Base-by-base conservation (phyloP, 1,284 basidiomycete species). In the Thecaphora thlaspeos region DNA sequence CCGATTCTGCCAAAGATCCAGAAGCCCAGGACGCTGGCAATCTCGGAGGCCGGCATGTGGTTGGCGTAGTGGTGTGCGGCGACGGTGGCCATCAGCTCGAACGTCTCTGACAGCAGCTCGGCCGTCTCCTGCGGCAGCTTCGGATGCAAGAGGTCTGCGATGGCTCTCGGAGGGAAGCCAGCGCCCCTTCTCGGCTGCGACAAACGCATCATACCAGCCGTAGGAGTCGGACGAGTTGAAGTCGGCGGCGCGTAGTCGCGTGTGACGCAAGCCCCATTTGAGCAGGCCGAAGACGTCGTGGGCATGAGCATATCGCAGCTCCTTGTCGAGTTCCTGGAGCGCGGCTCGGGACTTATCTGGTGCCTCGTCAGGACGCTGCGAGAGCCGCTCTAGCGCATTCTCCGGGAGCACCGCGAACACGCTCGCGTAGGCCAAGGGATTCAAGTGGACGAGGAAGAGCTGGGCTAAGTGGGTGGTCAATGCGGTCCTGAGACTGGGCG, bases 1-100 rank as follows among this genome's bases (percentile, higher is more conserved):
- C 60, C 69, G 18, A 68, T 61, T 2, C 64, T 21, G 2, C 70
- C 71, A 26, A 71, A 56, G 21, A 73, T 28, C 71, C 71, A 73
- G 44, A 59, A 71, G 1, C 68, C 68, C 7, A 71, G 39, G 17
- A 59, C 41, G 18, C 49, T 55, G 47, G 61, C 64, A 22, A 73
- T 40, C 4, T 53, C 21, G 0, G 57, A 51, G 3, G 69, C 61
- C 1, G 71, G 60, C 71, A 73, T 73, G 41, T 66, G 67, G 46
- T 73, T 73, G 47, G 37, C 50, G 38, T 48, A 39, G 30, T 55
- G 40, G 43, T 73, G 70, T 2, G 71, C 69, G 4, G 68, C 47
- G n/a, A 70, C 49, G 15, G 52, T 61, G 1, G 62, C 59, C 51
- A 70, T 58, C 12, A 73, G 50, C 26, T 71, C 69, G 43, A 73